phyloP scores from a whole-genome alignment of 345 rosid genomes.

The Ceriops tagal region DNA sequence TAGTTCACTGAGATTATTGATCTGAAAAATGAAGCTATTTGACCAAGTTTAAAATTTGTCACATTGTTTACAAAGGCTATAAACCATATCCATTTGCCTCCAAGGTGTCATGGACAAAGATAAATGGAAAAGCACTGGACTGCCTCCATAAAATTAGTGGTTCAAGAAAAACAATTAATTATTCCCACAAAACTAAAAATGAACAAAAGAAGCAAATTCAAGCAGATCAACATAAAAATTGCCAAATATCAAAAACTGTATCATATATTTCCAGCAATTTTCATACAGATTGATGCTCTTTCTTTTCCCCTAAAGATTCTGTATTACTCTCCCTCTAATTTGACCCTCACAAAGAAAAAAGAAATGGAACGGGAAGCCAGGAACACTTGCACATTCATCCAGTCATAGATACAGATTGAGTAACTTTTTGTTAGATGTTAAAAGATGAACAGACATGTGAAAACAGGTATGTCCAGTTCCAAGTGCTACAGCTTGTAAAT shows the following conservation, averaged over 20 bases:
- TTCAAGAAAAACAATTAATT: no score
- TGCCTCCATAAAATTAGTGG: no score
- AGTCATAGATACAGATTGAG: background rate
- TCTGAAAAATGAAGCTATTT: background rate
- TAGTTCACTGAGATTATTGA: background rate
- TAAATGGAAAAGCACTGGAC: background rate
- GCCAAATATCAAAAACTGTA: no score
- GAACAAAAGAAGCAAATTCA: background rate
- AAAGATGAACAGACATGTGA: background rate
- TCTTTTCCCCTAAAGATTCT: no score
- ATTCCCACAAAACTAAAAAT: background rate
- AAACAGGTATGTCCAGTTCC: background rate
- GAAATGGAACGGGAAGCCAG: background rate
- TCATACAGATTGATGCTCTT: no score
- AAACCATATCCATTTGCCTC: background rate
- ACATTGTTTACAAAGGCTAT: background rate
- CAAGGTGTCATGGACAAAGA: background rate
- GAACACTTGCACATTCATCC: background rate
- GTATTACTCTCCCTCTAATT: no score
- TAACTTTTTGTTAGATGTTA: background rate
- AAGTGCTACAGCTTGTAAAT: background rate
- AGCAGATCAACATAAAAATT: background rate
- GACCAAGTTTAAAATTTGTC: background rate
- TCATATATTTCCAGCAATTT: no score
- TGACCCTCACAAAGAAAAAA: background rate